Base-by-base conservation (phyloP, 257 asterid genomes). In the Nicotiana tomentosiformis region DNA sequence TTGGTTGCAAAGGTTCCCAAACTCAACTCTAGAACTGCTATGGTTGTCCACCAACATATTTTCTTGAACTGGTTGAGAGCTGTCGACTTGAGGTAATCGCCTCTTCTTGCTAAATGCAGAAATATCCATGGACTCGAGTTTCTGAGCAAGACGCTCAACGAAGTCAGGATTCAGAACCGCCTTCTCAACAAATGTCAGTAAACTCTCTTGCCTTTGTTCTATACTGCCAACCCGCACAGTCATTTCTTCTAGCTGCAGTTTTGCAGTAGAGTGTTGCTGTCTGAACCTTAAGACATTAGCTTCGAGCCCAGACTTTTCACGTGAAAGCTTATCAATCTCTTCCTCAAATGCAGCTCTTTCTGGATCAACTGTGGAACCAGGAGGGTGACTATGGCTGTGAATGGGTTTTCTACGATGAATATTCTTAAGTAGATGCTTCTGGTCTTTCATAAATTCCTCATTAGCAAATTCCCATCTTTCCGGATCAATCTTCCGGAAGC, bases 381-480 rank as follows among this genome's bases (percentile, higher is more conserved):
- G 97, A 86, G 97, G 97, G 82, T 88, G 96, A 87, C 96, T 93
- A 85, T 96, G 99, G 91, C 99, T 96, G 87, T 96, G 98, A 84
- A 96, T 93, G 55, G 99, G 99, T 87, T 96, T 96, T 84, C 98
- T 87, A 43, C 98, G 97, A 82, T 94, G 93, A 82, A 96, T 93
- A 78, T 92, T 94, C 92, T 92, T 94, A 8, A 96, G 98, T 57
- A 90, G 95, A 89, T 93, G 98, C 86, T 94, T 94, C 79, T 94
- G 92, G 86, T 92, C 99, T 90, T 94, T 92, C 85, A 92, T 78
- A 87, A 96, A 96, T 10, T 91, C 99, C 32, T 96, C 99, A 81
- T 96, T 94, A 17, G 97, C 94, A 81, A 96, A 96, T 84, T 93
- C 98, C 98, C 98, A 94, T 88, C 84, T 96, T 89, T 96, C 99